Base-by-base conservation (phyloP, 208 protist species). In the Trichomonas tenax region DNA sequence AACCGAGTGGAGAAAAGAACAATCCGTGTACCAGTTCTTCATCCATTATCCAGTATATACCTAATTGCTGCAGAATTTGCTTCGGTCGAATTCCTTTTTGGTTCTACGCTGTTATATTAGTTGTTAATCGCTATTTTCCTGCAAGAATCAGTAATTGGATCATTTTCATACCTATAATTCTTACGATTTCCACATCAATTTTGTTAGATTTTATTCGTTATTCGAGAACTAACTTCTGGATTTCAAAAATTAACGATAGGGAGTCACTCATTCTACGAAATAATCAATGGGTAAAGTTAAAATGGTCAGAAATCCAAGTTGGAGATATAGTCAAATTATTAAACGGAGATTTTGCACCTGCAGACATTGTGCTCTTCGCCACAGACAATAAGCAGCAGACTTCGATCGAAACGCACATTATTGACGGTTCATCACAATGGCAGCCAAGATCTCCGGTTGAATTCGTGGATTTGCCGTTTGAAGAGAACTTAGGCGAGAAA, bases 311-410 rank as follows among this genome's bases (percentile, higher is more conserved):
- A 11, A 4, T 93, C 17, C 14, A 14, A 34, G 44, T 58, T 51
- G 86, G 86, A 0, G 86, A 93, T 93, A 93, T 93, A 48, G 51
- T 93, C 15, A 93, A 93, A 51, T 51, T 93, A 40, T 49, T n/a
- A 26, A 93, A 93, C 46, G 86, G 86, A 11, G 86, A 93, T 38
- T 41, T 51, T 21, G 86, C 44, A 34, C 86, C 86, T 36, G 86
- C 86, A 34, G 86, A 93, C 45, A 8, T 93, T 38, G 38, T 93
- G 2, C n/a, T 93, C 0, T 51, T 93, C 26, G 3, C 21, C 10
- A 93, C 86, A 34, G 44, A 41, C 6, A 93, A 93, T 93, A 41
- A 41, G 8, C 40, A 26, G 15, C 44, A 48, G 31, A 48, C 40
- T 6, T 41, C 44, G 3, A 93, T 93, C 36, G 86, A 93, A 48